phyloP scores from a whole-genome alignment of 805 yeast species.

The Kodamaea fukazawae region DNA sequence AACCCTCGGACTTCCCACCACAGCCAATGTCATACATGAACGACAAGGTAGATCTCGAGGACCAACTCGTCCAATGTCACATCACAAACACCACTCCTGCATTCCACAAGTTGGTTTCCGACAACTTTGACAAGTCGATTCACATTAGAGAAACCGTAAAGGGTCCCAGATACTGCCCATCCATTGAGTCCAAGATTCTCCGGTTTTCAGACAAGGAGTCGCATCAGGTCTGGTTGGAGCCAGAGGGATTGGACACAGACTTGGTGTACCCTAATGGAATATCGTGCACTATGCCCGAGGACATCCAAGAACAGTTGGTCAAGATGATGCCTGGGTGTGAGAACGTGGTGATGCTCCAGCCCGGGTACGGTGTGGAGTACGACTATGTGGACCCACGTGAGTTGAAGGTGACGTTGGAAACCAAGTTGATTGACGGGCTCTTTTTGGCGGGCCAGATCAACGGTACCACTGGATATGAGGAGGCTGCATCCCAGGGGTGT shows the following conservation, averaged over 20 bases:
- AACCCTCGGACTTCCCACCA: slow-evolving; percentile 81
- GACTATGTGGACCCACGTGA: slow-evolving; percentile 96
- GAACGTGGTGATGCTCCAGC: slow-evolving; percentile 82
- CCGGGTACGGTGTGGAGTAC: slow-evolving; percentile 99
- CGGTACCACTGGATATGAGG: slow-evolving; percentile 99
- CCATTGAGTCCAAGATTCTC: slow-evolving; percentile 84
- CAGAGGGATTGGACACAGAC: slow-evolving; percentile 87
- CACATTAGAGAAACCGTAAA: slow-evolving; percentile 92
- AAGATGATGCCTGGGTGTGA: slow-evolving; percentile 84
- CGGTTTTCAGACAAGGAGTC: slow-evolving; percentile 72
- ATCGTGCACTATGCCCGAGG: slow-evolving; percentile 94
- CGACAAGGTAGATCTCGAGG: slow-evolving; percentile 56
- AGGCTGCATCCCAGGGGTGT: slow-evolving; percentile 96
- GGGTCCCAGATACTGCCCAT: slow-evolving; percentile 98
- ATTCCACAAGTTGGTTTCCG: slow-evolving; percentile 65
- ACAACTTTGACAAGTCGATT: slow-evolving; percentile 75
- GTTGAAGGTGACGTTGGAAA: slow-evolving; percentile 70
- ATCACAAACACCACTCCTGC: slow-evolving; percentile 75
- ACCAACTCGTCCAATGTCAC: slow-evolving; percentile 65
- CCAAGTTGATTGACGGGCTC: slow-evolving; percentile 73
- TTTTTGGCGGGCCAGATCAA: slow-evolving; percentile 95
- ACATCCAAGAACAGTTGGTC: slow-evolving; percentile 75
- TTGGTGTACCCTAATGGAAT: slow-evolving; percentile 96
- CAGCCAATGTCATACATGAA: slow-evolving; percentile 87
- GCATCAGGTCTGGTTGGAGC: slow-evolving; percentile 93